Percentiles rank a stretch among this genome's conserved stretches.
phyloP scores from a whole-genome alignment of 2,329 filamentous ascomycete species.

The Colletotrichum sansevieriae region DNA sequence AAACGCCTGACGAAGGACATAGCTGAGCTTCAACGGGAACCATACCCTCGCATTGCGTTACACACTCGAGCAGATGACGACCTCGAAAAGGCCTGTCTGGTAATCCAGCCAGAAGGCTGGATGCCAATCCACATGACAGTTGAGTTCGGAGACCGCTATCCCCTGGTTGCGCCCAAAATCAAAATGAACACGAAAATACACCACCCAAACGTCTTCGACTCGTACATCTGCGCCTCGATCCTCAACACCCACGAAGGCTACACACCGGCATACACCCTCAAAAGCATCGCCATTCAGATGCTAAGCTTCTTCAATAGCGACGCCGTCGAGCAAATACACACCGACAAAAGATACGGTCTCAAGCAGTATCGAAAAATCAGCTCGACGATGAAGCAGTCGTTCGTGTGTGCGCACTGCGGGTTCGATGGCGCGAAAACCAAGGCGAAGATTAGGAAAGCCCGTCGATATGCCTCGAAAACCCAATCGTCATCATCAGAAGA shows the following conservation, averaged over 20 bases:
- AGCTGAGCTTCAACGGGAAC: slow-evolving; percentile 57
- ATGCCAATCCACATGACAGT: slow-evolving; percentile 58
- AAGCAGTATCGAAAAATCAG: slow-evolving; percentile 42
- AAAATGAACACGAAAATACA: slow-evolving; percentile 55
- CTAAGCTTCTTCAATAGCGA: slow-evolving; percentile 65
- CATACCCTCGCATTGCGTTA: slow-evolving; percentile 61
- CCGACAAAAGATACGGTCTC: slow-evolving; percentile 42
- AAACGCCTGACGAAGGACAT: slow-evolving; percentile 58
- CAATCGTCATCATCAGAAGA: neutral
- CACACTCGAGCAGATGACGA: slow-evolving; percentile 52
- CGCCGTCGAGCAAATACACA: slow-evolving; percentile 55
- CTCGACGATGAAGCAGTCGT: slow-evolving; percentile 29
- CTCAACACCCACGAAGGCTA: slow-evolving; percentile 57
- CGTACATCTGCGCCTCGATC: slow-evolving; percentile 62
- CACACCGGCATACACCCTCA: slow-evolving; percentile 64
- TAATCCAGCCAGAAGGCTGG: slow-evolving; percentile 56
- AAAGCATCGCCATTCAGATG: slow-evolving; percentile 63
- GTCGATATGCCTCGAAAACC: slow-evolving; percentile 18
- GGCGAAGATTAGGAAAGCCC: slow-evolving; percentile 19
- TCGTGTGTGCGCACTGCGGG: slow-evolving; percentile 47
- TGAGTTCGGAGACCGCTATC: slow-evolving; percentile 53
- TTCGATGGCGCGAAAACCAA: slow-evolving; percentile 36
- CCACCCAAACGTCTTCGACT: slow-evolving; percentile 60
- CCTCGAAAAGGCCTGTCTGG: slow-evolving; percentile 55
- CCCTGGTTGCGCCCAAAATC: slow-evolving; percentile 54